Percentiles rank a stretch among this genome's conserved stretches.
phyloP scores from a whole-genome alignment of 2,329 filamentous ascomycete species.

The Diaporthe sp. region DNA sequence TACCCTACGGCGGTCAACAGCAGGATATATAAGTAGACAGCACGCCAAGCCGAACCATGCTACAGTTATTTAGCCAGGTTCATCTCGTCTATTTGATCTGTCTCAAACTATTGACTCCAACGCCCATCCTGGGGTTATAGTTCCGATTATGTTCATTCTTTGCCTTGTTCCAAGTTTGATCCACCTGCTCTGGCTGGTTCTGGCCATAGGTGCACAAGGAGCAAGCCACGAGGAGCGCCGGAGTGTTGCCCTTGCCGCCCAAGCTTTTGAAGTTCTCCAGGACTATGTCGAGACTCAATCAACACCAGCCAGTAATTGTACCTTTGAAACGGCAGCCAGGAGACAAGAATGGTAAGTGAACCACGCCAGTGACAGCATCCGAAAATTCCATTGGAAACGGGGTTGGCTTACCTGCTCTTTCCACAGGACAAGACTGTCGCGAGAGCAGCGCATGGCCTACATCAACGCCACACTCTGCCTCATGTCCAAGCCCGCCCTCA shows the following conservation, averaged over 20 bases:
- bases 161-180: background rate
- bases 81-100: slow-evolving; percentile 10
- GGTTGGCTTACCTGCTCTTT: background rate
- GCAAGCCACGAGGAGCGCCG: slow-evolving; percentile 5
- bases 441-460: slow-evolving; percentile 47
- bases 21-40: slow-evolving; percentile 4
- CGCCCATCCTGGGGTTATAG: background rate
- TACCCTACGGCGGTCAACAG: background rate
- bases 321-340: slow-evolving; percentile 42
- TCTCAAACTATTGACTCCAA: background rate
- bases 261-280: slow-evolving; percentile 7
- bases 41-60: background rate
- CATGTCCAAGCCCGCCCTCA: slow-evolving; percentile 47
- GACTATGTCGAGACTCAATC: slow-evolving; percentile 13
- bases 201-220: slow-evolving; percentile 20
- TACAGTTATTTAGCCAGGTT: background rate
- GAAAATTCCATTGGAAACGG: background rate
- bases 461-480: slow-evolving; percentile 48
- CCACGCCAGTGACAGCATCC: too few species aligned
- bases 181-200: slow-evolving; percentile 17
- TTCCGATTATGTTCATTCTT: slow-evolving; percentile 19
- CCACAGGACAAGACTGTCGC: slow-evolving; percentile 31
- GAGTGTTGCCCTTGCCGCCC: slow-evolving; percentile 5
- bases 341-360: slow-evolving; percentile 43
- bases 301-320: slow-evolving; percentile 41